Base-by-base conservation (phyloP, 75 land plant species). In the Chamaecyparis obtusa region DNA sequence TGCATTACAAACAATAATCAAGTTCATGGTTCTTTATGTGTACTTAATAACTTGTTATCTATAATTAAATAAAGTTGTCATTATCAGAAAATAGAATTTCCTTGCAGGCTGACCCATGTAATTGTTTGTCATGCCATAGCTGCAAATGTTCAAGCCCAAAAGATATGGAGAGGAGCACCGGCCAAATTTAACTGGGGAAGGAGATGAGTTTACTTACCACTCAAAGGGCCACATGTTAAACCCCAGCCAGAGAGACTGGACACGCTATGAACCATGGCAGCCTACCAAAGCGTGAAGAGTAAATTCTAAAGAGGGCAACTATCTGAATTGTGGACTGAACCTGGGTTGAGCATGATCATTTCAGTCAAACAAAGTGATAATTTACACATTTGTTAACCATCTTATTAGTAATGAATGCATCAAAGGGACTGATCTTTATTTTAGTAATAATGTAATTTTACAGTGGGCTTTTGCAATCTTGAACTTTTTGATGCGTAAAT, bases 181-280 rank as follows among this genome's bases (percentile, higher is more conserved):
- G 87, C 89, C 94, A 84, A 97, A 97, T 84, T 87, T 93, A 54
- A 90, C 98, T 74, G 99, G 98, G 13, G 94, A 92, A 60, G 99
- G 99, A 9, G 97, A 94, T 1, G 92, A 92, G 75, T 92, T 87
- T 90, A 94, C 93, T 83, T 97, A 97, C 86, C 99, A 97, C 76
- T 92, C 99, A 21, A 97, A 97, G 69, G 99, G 99, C 21, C 99
- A 97, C 83, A 88, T 94, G 11, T 93, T 96, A 27, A 95, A 96
- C 84, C 95, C 98, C 15, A 93, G 92, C 32, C 96, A 95, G 89
- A 93, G 95, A 39, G 93, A 96, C 87, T 97, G 99, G 99, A 94
- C 95, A 39, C 90, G 99, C 60, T 97, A 97, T 86, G 94, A 97
- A 86, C 89, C 98, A 32, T 97, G 99, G 99, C 92, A 96, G 89